Conservation (phyloP, 176 grass and related monocot genomes). For the Ensete ventricosum region DNA sequence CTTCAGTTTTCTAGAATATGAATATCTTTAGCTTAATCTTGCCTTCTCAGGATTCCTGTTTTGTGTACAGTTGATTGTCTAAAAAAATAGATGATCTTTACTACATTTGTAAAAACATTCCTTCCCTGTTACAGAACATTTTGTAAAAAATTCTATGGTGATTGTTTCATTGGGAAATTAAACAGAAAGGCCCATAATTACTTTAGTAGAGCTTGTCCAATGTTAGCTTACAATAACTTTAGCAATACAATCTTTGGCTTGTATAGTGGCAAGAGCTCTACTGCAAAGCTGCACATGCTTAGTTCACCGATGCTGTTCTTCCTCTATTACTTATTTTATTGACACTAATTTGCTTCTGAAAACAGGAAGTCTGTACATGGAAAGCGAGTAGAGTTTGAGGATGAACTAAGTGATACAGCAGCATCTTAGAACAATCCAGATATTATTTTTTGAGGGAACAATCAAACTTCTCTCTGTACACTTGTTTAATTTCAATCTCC, state of each 20-base stretch:
- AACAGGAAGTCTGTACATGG: slow-evolving; percentile 47
- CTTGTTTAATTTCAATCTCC: not conserved
- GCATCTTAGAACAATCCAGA: slow-evolving; percentile 29
- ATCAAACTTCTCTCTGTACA: not conserved
- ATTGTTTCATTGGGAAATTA: no score
- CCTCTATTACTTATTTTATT: slow-evolving; percentile 5
- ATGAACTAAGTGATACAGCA: slow-evolving; percentile 73
- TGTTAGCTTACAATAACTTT: not conserved
- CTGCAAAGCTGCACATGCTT: not conserved
- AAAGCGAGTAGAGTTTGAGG: slow-evolving; percentile 41
- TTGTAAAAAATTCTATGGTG: no score
- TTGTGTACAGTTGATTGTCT: no score
- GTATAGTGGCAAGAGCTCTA: not conserved
- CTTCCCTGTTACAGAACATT: no score
- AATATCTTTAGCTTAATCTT: no score
- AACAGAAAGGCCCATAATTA: no score
- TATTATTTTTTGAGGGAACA: slow-evolving; percentile 2
- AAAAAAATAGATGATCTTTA: no score
- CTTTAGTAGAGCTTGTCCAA: no score
- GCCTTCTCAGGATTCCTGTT: no score
- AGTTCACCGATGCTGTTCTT: not conserved
- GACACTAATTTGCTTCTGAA: not conserved
- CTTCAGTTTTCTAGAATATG: not conserved
- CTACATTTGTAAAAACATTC: no score
- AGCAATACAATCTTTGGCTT: not conserved